Evolutionary conservation across 768 basidiomycete species (phyloP).

Genomic region (Suillus subalutaceus): DNA sequence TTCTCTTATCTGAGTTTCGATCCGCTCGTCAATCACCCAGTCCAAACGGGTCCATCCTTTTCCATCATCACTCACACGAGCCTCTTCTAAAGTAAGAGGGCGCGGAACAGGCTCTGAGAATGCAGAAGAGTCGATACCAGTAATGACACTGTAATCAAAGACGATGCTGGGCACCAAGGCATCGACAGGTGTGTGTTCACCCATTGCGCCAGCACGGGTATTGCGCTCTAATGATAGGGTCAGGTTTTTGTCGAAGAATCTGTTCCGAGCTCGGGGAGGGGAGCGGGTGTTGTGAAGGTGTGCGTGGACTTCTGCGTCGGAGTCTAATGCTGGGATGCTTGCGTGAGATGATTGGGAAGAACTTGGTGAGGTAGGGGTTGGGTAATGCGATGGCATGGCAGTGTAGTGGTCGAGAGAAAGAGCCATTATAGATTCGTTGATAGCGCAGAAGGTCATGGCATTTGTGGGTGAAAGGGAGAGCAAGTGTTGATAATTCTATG

Average conservation of each 20-base stretch:
- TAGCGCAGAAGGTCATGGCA: conserved; percentile 54
- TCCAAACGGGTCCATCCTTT: conserved; percentile 62
- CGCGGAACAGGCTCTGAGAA: conserved; percentile 33
- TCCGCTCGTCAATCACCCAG: conserved; percentile 70
- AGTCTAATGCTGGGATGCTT: conserved; percentile 22
- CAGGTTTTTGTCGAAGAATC: conserved; percentile 91
- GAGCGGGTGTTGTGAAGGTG: conserved; percentile 78
- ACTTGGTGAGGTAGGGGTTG: conserved; percentile 29
- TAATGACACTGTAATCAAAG: conserved; percentile 77
- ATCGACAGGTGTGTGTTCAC: conserved; percentile 91
- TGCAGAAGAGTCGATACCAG: conserved; percentile 57
- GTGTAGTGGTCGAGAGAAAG: conserved; percentile 83
- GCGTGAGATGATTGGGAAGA: conserved; percentile 17
- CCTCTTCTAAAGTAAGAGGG: background rate
- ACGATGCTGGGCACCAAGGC: conserved; percentile 89
- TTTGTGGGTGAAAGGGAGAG: conserved; percentile 70
- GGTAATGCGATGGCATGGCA: conserved; percentile 17
- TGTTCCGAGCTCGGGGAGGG: conserved; percentile 67
- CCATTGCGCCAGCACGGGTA: conserved; percentile 81
- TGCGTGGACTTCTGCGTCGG: conserved; percentile 53
- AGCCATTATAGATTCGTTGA: conserved; percentile 77
- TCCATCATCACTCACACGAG: conserved; percentile 11
- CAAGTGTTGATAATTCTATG: conserved; percentile 73
- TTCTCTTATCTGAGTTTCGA: conserved; percentile 55
- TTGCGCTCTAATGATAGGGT: conserved; percentile 84